phyloP scores from a whole-genome alignment of 148 eudicot genomes.

The Bassia scoparia region DNA sequence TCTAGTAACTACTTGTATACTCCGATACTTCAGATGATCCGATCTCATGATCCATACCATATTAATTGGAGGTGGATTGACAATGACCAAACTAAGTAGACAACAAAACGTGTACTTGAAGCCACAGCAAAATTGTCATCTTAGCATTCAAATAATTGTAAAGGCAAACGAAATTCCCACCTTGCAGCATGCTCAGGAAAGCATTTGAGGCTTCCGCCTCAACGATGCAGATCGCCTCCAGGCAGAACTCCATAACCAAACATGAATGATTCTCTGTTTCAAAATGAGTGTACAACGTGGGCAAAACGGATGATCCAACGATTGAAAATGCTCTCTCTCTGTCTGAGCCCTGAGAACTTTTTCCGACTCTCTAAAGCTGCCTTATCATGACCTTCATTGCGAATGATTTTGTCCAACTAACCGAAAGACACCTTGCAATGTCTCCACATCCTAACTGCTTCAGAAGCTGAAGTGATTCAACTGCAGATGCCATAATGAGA shows the following conservation, averaged over 20 bases:
- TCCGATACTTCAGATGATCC: not conserved
- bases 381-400: conserved; percentile 94
- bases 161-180: conserved; percentile 29
- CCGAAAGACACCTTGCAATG: conserved; percentile 70
- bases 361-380: conserved; percentile 66
- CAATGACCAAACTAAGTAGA: not conserved
- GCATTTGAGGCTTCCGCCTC: conserved; percentile 68
- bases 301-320: conserved; percentile 92
- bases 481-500: conserved; percentile 58
- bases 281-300: conserved; percentile 81
- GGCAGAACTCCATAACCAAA: conserved; percentile 92
- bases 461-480: conserved; percentile 63
- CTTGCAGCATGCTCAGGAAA: conserved; percentile 95
- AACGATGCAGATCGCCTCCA: conserved; percentile 94
- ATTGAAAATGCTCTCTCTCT: conserved; percentile 84
- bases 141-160: not conserved
- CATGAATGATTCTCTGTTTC: conserved; percentile 75
- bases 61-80: not conserved
- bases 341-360: conserved; percentile 83
- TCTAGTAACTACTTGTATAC: not conserved
- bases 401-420: conserved; percentile 63
- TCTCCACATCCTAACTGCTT: conserved; percentile 79
- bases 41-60: too few species aligned
- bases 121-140: not conserved
- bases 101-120: not conserved